Evolutionary conservation across 768 basidiomycete species (phyloP).

Genomic region (Polyporus arcularius): DNA sequence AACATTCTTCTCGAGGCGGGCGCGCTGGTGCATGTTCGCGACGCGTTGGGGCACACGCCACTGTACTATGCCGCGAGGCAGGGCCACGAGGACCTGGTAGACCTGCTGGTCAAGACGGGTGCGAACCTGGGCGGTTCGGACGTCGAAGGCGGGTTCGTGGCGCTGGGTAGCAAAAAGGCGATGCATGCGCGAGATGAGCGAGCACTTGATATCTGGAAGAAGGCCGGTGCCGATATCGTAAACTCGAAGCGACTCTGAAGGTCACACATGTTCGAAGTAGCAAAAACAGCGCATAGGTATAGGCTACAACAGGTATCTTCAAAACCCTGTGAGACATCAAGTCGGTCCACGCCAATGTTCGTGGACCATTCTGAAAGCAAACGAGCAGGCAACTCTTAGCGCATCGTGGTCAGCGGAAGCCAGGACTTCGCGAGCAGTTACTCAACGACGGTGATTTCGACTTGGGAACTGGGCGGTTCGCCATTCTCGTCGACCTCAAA

Average conservation of each 20-base stretch:
- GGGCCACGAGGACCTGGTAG: constrained; percentile 60
- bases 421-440: not conserved
- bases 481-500: constrained; percentile 32
- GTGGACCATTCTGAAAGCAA: too few relatives aligned
- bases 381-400: too few relatives aligned
- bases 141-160: constrained; percentile 55
- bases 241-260: not conserved
- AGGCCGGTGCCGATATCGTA: constrained; percentile 41
- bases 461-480: not conserved
- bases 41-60: constrained; percentile 78
- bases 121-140: constrained; percentile 74
- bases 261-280: not conserved
- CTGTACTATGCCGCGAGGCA: constrained; percentile 85
- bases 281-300: too few relatives aligned
- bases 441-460: constrained; percentile 29
- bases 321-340: not conserved
- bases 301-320: too few relatives aligned
- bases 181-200: constrained; percentile 42
- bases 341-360: too few relatives aligned
- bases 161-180: constrained; percentile 45
- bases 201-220: constrained; percentile 54
- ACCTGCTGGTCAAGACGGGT: constrained; percentile 68
- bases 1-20: constrained; percentile 64
- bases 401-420: too few relatives aligned
- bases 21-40: constrained; percentile 81